phyloP scores from a whole-genome alignment of 257 asterid species.

The Scutellaria galericulata region DNA sequence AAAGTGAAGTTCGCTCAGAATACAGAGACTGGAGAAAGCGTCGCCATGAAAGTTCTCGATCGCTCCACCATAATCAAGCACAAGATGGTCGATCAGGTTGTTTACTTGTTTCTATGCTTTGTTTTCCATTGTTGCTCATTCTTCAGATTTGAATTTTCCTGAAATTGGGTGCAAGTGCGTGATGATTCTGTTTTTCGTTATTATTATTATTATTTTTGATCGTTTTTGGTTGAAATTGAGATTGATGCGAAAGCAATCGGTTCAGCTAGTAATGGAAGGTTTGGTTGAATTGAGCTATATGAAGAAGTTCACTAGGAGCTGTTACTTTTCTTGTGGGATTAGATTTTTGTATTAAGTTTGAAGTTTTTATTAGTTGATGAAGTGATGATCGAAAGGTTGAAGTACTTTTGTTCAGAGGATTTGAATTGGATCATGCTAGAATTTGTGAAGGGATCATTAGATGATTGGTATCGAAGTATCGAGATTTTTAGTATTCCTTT shows the following conservation, averaged over 20 bases:
- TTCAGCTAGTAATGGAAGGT: slow-evolving; percentile 3
- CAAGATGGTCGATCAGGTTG: slow-evolving; percentile 96
- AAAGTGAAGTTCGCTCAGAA: slow-evolving; percentile 97
- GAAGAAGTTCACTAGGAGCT: background rate
- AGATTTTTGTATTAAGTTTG: background rate
- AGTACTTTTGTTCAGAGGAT: background rate
- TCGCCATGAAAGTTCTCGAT: slow-evolving; percentile 98
- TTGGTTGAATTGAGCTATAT: slow-evolving; percentile 21
- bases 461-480: background rate
- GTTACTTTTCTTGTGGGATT: background rate
- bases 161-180: background rate
- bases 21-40: slow-evolving; percentile 97
- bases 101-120: background rate
- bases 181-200: background rate
- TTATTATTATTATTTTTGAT: background rate
- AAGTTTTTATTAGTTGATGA: slow-evolving; percentile 17
- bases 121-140: slow-evolving; percentile 8
- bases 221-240: slow-evolving; percentile 20
- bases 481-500: background rate
- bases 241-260: slow-evolving; percentile 19
- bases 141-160: slow-evolving; percentile 19
- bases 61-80: slow-evolving; percentile 94
- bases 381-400: slow-evolving; percentile 18
- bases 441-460: background rate
- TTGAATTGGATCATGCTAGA: background rate